Conservation (phyloP, 148 eudicot species). For the Dianthus caryophyllus region DNA sequence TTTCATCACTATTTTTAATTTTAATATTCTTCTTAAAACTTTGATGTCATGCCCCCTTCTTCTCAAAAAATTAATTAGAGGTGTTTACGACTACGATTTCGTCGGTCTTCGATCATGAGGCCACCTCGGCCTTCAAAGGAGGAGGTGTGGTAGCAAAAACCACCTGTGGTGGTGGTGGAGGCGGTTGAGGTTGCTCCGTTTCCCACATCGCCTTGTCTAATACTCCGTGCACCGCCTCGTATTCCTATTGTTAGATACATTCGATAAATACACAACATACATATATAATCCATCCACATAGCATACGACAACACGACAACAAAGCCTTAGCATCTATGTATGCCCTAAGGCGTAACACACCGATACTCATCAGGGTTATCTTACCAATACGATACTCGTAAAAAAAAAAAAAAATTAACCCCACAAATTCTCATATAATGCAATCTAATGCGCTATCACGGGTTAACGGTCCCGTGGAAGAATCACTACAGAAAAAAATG, state of each 20-base stretch:
- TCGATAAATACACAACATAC: not conserved
- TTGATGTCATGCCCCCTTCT: too few species aligned
- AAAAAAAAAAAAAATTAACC: too few species aligned
- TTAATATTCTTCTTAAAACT: conserved; percentile 8
- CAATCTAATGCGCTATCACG: too few species aligned
- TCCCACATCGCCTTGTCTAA: conserved; percentile 61
- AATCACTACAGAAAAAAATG: not conserved
- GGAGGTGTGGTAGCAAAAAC: conserved; percentile 31
- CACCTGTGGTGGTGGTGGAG: conserved; percentile 23
- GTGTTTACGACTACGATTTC: not conserved
- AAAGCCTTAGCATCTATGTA: too few species aligned
- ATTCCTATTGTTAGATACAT: conserved; percentile 38
- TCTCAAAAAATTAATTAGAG: not conserved
- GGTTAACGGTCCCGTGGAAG: too few species aligned
- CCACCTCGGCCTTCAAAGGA: conserved; percentile 42
- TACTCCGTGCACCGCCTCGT: conserved; percentile 62
- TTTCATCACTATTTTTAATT: conserved; percentile 11
- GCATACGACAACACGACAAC: not conserved
- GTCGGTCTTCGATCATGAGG: conserved; percentile 29
- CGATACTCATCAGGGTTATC: too few species aligned
- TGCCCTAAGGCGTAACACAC: too few species aligned
- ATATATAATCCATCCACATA: not conserved
- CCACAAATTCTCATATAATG: too few species aligned
- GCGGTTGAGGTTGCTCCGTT: conserved; percentile 38
- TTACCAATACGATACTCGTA: too few species aligned